Conservation (phyloP, 345 rosid genomes). For the rapeseed (Brassica napus) region DNA sequence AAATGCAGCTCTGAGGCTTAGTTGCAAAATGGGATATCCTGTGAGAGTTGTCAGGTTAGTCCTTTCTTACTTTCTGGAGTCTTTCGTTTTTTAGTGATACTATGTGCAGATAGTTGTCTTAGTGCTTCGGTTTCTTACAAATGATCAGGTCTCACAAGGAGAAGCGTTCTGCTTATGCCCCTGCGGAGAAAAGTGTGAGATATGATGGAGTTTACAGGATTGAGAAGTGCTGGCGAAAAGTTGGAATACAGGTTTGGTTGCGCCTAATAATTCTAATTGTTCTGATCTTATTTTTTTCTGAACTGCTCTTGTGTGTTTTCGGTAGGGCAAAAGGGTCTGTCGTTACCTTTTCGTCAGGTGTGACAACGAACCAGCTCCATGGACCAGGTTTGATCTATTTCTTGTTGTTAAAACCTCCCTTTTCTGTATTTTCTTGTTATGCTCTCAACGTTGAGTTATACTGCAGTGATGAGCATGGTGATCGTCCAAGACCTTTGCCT, state of each 20-base stretch:
- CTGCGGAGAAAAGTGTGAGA: constrained; percentile 54
- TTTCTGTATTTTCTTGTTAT: not conserved
- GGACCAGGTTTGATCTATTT: constrained; percentile 63
- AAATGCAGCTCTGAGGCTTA: constrained; percentile 68
- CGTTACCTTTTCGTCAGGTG: constrained; percentile 81
- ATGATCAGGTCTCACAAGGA: constrained; percentile 70
- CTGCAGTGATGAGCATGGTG: constrained; percentile 67
- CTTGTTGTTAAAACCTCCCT: not conserved
- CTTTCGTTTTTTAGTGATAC: not conserved
- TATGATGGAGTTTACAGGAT: constrained; percentile 82
- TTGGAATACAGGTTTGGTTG: constrained; percentile 54
- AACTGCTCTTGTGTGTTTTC: not conserved
- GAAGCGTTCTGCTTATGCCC: constrained; percentile 76
- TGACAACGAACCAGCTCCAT: constrained; percentile 75
- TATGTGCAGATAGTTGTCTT: not conserved
- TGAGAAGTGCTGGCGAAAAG: constrained; percentile 78
- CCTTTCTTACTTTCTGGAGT: not conserved
- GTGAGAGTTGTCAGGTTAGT: constrained; percentile 82
- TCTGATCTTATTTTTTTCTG: not conserved
- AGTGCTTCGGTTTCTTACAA: not conserved
- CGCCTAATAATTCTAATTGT: not conserved
- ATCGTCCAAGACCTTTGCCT: constrained; percentile 68
- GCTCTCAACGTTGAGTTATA: not conserved
- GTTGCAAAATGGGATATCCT: constrained; percentile 80
- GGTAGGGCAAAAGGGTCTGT: constrained; percentile 65